Evolutionary conservation across 1,284 basidiomycete genomes (phyloP).

Genomic region (Takashimella tepidaria): DNA sequence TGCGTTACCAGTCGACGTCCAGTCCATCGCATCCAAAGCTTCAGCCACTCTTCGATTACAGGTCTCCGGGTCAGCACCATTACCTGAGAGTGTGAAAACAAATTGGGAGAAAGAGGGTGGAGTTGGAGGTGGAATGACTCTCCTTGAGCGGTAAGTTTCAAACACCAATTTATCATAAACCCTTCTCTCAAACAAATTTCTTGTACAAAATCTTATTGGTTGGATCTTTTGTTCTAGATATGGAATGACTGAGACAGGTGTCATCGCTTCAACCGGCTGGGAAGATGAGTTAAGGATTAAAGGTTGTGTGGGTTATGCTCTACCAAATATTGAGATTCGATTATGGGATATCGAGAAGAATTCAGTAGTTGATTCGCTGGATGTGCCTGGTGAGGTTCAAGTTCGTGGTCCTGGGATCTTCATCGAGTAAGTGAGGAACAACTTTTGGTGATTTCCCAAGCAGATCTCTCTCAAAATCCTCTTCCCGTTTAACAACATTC

Average conservation of each 20-base stretch:
- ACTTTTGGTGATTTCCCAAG: too few species aligned
- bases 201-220: too few species aligned
- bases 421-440: slow-evolving; percentile 20
- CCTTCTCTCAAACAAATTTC: too few species aligned
- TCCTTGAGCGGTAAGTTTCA: slow-evolving; percentile 32
- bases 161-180: too few species aligned
- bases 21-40: slow-evolving; percentile 24
- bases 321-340: slow-evolving; percentile 34
- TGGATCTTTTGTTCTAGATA: too few species aligned
- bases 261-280: slow-evolving; percentile 41
- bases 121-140: slow-evolving; percentile 37
- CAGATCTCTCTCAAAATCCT: too few species aligned
- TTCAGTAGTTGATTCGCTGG: slow-evolving; percentile 12
- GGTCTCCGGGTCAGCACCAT: slow-evolving; percentile 41
- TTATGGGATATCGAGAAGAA: slow-evolving; percentile 29
- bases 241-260: slow-evolving; percentile 46
- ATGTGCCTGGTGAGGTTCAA: slow-evolving; percentile 37
- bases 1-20: slow-evolving; percentile 15
- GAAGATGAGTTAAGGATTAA: slow-evolving; percentile 31
- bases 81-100: slow-evolving; percentile 38
- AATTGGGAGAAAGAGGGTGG: slow-evolving; percentile 30
- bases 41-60: slow-evolving; percentile 35
- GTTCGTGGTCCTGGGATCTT: slow-evolving; percentile 37
- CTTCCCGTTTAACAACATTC: too few species aligned
- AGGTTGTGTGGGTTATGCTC: slow-evolving; percentile 39